phyloP scores from a whole-genome alignment of 139 green algal species.

The Chlamydomonas schloesseri region DNA sequence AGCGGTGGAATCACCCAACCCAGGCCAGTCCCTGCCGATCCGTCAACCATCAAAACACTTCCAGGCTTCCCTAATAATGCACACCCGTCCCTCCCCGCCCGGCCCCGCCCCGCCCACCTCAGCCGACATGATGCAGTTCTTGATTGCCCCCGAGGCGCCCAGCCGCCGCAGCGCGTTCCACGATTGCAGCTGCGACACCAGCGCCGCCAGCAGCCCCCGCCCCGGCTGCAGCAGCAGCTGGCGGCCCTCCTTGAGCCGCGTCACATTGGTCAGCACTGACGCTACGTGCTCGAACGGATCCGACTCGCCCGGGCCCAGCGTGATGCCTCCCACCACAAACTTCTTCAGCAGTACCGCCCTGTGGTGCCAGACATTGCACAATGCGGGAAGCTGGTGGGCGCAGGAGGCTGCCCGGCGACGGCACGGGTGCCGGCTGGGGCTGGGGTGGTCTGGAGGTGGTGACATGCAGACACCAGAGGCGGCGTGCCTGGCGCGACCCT shows the following conservation, averaged over 20 bases:
- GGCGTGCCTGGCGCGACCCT: too few relatives aligned
- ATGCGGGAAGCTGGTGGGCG: background rate
- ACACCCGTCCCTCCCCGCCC: background rate
- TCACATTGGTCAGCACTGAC: conserved; percentile 82
- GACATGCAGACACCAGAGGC: too few relatives aligned
- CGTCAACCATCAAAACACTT: too few relatives aligned
- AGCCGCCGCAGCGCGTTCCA: conserved; percentile 29
- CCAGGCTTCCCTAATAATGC: background rate
- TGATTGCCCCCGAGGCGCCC: conserved; percentile 47
- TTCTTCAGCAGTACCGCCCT: conserved; percentile 74
- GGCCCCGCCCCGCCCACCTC: conserved; percentile 29
- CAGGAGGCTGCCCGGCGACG: too few relatives aligned
- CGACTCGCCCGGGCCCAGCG: conserved; percentile 19
- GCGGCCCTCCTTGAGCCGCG: conserved; percentile 52
- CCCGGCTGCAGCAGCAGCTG: conserved; percentile 80
- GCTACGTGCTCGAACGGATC: conserved; percentile 77
- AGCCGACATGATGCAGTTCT: conserved; percentile 66
- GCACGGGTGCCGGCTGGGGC: too few relatives aligned
- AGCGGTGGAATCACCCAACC: too few relatives aligned
- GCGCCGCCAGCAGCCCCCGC: conserved; percentile 66
- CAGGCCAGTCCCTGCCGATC: too few relatives aligned
- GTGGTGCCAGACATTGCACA: too few relatives aligned
- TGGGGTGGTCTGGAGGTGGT: too few relatives aligned
- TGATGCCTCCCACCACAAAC: conserved; percentile 62
- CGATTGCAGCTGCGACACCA: conserved; percentile 51